Base-by-base conservation (phyloP, 768 basidiomycete species). In the Rubroboletus pulcherrimus region DNA sequence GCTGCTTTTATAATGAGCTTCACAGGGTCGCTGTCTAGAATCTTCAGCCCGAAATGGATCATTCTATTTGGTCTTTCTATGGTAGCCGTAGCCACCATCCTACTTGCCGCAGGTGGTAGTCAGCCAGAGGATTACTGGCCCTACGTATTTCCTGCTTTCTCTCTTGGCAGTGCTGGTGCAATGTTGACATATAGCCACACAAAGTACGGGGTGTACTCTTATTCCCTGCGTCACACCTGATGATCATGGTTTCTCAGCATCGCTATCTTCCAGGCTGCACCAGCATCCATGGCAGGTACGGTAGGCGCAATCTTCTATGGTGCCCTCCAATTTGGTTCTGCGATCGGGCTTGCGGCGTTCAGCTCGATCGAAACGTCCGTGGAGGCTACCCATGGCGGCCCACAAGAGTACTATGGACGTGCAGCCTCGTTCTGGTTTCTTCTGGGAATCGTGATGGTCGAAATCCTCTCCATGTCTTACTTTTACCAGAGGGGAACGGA, bases 271-370 rank as follows among this genome's bases (percentile, higher is more conserved):
- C 75, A 72, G 54, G 74, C 74, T 31, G 76, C 75, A 7, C 81
- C 81, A 5, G 55, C 77, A 10, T 70, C 72, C n/a, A 76, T 79
- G 62, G 74, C 80, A 2, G 83, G 83, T 39, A 79, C 77, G 7
- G 75, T 81, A n/a, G 79, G 80, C 19, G 83, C 81, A 19, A 77
- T 84, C 31, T 81, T 82, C 72, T 80, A 80, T 53, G 74, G 76
- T 24, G 77, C 79, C 15, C 74, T 82, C 2, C 79, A 84, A 63
- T 69, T 80, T 53, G 81, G 81, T 35, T 74, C 74, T 9, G 82
- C 83, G 4, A 69, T 80, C 31, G 81, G 80, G 19, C 67, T 80
- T 31, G 78, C 83, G 12, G 73, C 75, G 31, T 73, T 81, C 26
- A 74, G 67, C 33, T 77, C 79, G 15, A 81, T 83, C 60, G 70